These are phyloP conservation scores for Aspergillus uvarum DNA, from an alignment of 2,329 filamentous ascomycete species.

Conservation along the genomic window DNA sequence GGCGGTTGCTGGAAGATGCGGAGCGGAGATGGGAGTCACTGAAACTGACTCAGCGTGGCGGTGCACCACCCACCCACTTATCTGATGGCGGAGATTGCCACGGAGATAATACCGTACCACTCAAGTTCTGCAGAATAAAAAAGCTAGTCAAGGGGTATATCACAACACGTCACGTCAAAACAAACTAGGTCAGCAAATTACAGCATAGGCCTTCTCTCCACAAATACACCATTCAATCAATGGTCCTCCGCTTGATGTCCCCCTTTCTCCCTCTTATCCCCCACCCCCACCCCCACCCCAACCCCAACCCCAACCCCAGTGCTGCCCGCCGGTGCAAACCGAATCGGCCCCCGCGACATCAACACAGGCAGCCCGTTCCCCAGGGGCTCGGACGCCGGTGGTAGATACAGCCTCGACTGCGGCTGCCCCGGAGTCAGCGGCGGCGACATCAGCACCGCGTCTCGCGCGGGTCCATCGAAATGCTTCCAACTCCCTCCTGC, in stretches of 20 bases:
- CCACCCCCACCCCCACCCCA: neutral
- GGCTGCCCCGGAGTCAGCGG: conserved; percentile 28
- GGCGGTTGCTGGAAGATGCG: conserved; percentile 22
- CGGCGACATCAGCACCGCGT: conserved; percentile 19
- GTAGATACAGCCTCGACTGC: conserved; percentile 29
- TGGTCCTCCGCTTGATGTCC: neutral
- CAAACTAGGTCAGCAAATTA: no score
- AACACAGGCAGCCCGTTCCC: conserved; percentile 52
- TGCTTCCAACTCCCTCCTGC: conserved; percentile 7
- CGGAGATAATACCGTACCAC: neutral
- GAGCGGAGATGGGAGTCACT: no score
- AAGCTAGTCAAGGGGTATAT: neutral
- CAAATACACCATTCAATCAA: neutral
- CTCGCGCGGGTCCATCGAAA: neutral
- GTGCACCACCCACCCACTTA: conserved; percentile 5
- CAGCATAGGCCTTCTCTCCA: neutral
- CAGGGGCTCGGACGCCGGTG: conserved; percentile 30
- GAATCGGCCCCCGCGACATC: conserved; percentile 46
- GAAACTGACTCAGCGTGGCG: conserved; percentile 13
- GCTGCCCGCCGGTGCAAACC: conserved; percentile 34
- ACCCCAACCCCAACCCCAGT: neutral
- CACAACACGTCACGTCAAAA: neutral
- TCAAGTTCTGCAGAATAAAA: no score
- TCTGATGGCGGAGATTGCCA: conserved; percentile 16
- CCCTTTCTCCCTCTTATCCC: neutral